Evolutionary conservation across 176 grass and related monocot species (phyloP), one percentile per base, ranked within the genome.

Genomic region (Avena insularis): DNA sequence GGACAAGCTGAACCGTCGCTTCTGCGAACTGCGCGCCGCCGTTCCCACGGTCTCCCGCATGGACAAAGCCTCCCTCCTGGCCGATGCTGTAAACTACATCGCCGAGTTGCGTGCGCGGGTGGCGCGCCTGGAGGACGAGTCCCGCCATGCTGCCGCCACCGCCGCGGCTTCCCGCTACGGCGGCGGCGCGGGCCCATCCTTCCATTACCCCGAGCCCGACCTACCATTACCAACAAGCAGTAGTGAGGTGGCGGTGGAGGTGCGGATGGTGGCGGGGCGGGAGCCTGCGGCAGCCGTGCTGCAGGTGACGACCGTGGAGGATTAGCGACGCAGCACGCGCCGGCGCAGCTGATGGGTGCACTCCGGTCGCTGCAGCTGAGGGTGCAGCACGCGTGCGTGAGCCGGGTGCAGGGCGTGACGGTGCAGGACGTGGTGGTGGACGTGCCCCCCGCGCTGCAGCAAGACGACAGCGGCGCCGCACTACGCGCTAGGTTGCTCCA

Each of bases 401-500:
- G 36, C 36, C 36, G 36, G 36, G 36, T 38, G 36, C 82, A 85
- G 31, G 91, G 87, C 31, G 12, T 87, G 23, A 86, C 89, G 10
- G 88, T 95, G 62, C 91, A 93, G 79, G 90, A 95, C 38, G 84
- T 91, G 23, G 80, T 89, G 16, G 91, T 91, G 25, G 87, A 82
- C 71, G 89, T 93, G 76, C 86, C 93, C 35, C 62, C 64, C 31
- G 38, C 53, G 69, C n/a, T 84, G 15, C 85, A 77, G 60, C 86
- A 88, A 79, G 71, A 79, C 29, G 74, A 78, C 49, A 12, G 49
- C 49, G 56, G 19, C 70, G 54, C 54, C 15, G 54, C 54, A 5
- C 73, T 95, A 29, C 88, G 86, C 27, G n/a, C 70, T 7, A 81
- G 69, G 46, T 60, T 95, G 29, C 71, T 93, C 40, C 58, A 73